Conservation (phyloP, 179 eudicot genomes). For the Silene coronaria region DNA sequence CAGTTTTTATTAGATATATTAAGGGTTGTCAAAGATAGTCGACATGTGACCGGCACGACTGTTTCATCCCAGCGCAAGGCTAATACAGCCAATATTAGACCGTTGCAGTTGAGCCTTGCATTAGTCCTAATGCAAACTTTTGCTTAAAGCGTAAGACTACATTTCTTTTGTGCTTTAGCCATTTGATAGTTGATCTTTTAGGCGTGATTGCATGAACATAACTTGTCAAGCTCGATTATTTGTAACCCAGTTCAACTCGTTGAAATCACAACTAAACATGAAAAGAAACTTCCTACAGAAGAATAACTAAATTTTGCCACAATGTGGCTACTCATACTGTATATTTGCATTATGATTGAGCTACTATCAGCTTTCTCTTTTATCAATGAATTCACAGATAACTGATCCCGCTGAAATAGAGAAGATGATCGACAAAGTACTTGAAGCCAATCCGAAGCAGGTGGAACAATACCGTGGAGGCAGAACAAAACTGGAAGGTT, state of each 20-base stretch:
- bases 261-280: too few species aligned
- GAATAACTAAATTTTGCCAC: neutral
- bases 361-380: constrained; percentile 4
- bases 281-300: too few species aligned
- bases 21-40: neutral
- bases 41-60: neutral
- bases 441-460: constrained; percentile 73
- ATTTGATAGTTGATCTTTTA: too few species aligned
- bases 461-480: constrained; percentile 85
- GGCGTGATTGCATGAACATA: too few species aligned
- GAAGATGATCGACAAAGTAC: constrained; percentile 69
- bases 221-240: too few species aligned
- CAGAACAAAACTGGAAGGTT: constrained; percentile 84
- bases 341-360: neutral
- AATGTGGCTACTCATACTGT: neutral
- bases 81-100: neutral
- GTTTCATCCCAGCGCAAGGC: neutral
- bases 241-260: neutral
- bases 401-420: constrained; percentile 68
- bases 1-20: too few species aligned
- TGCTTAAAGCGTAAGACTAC: too few species aligned
- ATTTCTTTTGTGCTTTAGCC: too few species aligned
- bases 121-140: too few species aligned
- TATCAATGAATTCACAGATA: constrained; percentile 44
- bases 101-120: too few species aligned